Evolutionary conservation across 2,329 filamentous ascomycete species (phyloP).

Genomic region (Fusarium caatingaense): DNA sequence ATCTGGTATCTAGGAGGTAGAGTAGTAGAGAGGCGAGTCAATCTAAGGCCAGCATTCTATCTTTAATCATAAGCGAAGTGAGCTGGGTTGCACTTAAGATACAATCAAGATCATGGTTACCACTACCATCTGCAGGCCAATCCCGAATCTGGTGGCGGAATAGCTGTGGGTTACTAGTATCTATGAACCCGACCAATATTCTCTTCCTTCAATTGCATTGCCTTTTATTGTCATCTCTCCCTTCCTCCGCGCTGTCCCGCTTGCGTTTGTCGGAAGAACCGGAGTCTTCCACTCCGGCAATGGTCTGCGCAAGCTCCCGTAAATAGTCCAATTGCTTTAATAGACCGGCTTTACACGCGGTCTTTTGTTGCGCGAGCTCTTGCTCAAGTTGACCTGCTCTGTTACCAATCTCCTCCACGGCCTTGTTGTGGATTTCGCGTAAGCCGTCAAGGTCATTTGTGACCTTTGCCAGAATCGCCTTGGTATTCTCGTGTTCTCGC

Average conservation of each 20-base stretch:
- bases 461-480: not conserved
- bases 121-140: not conserved
- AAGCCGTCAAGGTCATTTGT: not conserved
- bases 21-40: not conserved
- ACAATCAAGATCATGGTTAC: not conserved
- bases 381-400: not conserved
- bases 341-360: not conserved
- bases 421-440: not conserved
- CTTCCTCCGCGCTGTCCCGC: not conserved
- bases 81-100: not conserved
- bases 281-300: not conserved
- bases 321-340: not conserved
- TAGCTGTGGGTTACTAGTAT: not conserved
- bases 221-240: not conserved
- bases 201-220: not conserved
- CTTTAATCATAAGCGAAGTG: fast-evolving
- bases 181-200: not conserved
- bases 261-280: not conserved
- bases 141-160: not conserved
- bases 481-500: not conserved
- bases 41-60: not conserved
- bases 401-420: not conserved
- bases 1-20: fast-evolving
- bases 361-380: not conserved
- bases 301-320: not conserved